A percentile compares a stretch with the other conserved stretches of the same genome.
These are phyloP conservation scores for Ceratobasidium sp. DNA, from an alignment of 1,284 basidiomycete genomes.

Conservation along the genomic window DNA sequence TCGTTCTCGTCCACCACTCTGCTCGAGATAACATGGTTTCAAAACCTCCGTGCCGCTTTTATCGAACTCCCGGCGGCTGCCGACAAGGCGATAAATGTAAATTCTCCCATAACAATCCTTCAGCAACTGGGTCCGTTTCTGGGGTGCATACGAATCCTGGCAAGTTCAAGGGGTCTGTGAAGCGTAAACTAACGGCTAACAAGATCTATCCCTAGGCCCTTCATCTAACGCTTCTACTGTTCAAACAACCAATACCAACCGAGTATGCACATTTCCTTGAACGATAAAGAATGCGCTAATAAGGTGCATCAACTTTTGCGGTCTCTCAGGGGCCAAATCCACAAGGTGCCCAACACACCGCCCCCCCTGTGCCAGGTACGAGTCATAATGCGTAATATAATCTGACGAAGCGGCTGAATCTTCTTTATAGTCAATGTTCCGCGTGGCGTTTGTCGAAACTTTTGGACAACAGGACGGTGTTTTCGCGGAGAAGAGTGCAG, in stretches of 20 bases:
- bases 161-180: neutral
- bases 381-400: neutral
- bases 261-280: too few species aligned
- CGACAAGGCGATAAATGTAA: constrained; percentile 42
- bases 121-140: neutral
- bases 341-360: too few species aligned
- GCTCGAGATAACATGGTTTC: constrained; percentile 24
- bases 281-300: too few species aligned
- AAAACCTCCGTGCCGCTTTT: constrained; percentile 32
- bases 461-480: constrained; percentile 68
- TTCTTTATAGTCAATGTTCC: constrained; percentile 54
- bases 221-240: neutral
- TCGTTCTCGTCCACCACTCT: constrained; percentile 3
- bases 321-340: too few species aligned
- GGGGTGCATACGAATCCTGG: neutral
- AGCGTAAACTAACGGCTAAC: neutral
- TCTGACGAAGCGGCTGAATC: neutral
- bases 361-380: neutral
- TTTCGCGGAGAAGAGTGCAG: constrained; percentile 64
- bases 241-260: neutral
- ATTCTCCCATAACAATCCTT: constrained; percentile 29
- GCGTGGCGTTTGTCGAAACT: constrained; percentile 64
- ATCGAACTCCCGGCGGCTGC: constrained; percentile 39
- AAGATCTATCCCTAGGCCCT: neutral
- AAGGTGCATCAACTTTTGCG: too few species aligned